Evolutionary conservation across 73 alveolate genomes (phyloP).

Genomic region (Paraurostyla sp.): DNA sequence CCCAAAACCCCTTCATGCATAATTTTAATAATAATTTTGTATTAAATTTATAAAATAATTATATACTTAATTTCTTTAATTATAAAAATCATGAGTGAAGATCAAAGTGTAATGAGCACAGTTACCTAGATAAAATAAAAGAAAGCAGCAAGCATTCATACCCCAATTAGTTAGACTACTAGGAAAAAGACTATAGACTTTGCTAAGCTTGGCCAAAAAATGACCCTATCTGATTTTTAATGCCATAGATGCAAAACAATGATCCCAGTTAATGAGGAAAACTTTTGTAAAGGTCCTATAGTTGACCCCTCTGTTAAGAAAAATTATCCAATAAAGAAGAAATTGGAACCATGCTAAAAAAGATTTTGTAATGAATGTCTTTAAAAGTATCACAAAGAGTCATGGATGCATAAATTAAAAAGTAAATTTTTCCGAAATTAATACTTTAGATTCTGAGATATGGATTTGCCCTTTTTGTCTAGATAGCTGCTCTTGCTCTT

Average conservation of each 20-base stretch:
- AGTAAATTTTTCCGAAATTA: background rate
- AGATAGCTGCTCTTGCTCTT: constrained; percentile 24
- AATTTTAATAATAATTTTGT: background rate
- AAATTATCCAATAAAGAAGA: background rate
- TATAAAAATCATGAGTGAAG: no score
- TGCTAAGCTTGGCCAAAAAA: constrained; percentile 37
- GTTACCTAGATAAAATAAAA: background rate
- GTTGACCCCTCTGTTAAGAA: background rate
- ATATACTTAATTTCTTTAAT: no score
- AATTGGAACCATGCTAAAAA: constrained; percentile 29
- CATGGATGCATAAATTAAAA: background rate
- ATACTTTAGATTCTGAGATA: background rate
- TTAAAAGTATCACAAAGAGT: constrained; percentile 34
- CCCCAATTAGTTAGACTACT: constrained; percentile 49
- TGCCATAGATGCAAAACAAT: constrained; percentile 54
- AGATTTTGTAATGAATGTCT: constrained; percentile 52
- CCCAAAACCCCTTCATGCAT: constrained; percentile 31
- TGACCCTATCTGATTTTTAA: constrained; percentile 26
- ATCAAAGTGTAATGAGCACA: no score
- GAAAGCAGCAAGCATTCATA: background rate
- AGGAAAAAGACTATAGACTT: constrained; percentile 53
- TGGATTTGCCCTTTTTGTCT: constrained; percentile 50
- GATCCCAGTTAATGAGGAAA: constrained; percentile 58
- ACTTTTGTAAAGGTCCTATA: constrained; percentile 21
- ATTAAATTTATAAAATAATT: background rate